Percentiles rank a stretch among this genome's conserved stretches.
phyloP scores from a whole-genome alignment of 2,329 filamentous ascomycete species.

The Penicillium janthinellum region DNA sequence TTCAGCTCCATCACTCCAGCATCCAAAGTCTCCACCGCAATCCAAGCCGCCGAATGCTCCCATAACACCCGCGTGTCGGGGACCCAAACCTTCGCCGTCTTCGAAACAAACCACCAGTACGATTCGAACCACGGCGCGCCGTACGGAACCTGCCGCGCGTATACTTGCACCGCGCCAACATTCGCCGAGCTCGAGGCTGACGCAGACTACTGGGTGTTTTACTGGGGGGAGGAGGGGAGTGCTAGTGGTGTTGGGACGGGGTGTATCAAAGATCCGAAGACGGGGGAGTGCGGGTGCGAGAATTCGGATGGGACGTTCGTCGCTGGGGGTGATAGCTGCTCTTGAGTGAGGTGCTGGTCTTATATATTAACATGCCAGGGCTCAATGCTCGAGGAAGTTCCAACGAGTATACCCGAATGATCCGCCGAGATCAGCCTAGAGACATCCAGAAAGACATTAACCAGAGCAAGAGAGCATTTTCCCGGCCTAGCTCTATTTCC shows the following conservation, averaged over 20 bases:
- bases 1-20: neutral
- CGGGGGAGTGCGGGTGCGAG: constrained; percentile 47
- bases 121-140: constrained; percentile 48
- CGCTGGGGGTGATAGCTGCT: constrained; percentile 30
- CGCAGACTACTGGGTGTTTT: constrained; percentile 48
- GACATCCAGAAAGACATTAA: no score
- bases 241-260: constrained; percentile 27
- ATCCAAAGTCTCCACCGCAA: constrained; percentile 37
- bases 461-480: no score
- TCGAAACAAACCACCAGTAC: constrained; percentile 49
- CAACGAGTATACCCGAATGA: neutral
- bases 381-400: neutral
- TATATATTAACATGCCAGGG: neutral
- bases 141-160: constrained; percentile 52
- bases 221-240: constrained; percentile 33
- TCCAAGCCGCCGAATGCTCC: constrained; percentile 44
- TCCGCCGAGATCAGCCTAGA: no score
- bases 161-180: constrained; percentile 43
- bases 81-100: constrained; percentile 43
- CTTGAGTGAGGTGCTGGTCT: constrained; percentile 4
- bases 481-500: no score
- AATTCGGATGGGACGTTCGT: constrained; percentile 45
- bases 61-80: constrained; percentile 41
- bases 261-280: constrained; percentile 45
- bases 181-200: constrained; percentile 33